Evolutionary conservation across 2,329 filamentous ascomycete species (phyloP), one percentile per base, ranked within the genome.

Genomic region (Ophiostoma fasciatum): DNA sequence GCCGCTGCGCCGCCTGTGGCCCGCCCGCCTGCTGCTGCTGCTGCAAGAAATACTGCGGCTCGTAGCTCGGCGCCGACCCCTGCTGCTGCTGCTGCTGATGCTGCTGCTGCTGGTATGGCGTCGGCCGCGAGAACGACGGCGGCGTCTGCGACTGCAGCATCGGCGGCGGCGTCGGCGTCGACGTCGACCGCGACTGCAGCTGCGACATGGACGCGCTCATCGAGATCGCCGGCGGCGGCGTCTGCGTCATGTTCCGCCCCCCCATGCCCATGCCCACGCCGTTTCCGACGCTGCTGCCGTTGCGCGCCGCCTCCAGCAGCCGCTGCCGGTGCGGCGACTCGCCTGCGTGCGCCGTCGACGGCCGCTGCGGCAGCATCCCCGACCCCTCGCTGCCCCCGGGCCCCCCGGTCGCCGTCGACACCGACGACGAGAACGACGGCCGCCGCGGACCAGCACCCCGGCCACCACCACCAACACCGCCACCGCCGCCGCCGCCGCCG

Each of bases 271-370:
- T 23, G 22, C 22, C 22, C 4, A 11, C 22, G 12, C 22, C 52
- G 32, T 49, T 50, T 15, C 44, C 45, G 14, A 54, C 54, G 22
- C n/a, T 28, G 22, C 40, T 28, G 22, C 40, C 38, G 15, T 19
- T 40, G 32, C 51, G 47, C 8, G 54, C 47, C 8, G 61, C 53
- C 28, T 66, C 62, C 43, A 63, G 51, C 32, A 66, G 52, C 4
- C 64, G 58, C 37, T 69, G 66, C 3, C 62, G 57, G 35, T 71
- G 68, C 1, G 68, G 66, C 2, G 68, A 71, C 20, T 60, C 61
- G 42, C 61, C 59, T 17, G 61, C 60, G 7, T 59, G 58, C 11
- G 63, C 60, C 4, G 68, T 71, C 14, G 65, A 65, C 3, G 68
- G 68, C 11, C 67, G 52, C 19, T 47, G 59, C 7, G 54, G 52